Evolutionary conservation across 768 basidiomycete genomes (phyloP), one percentile per base, ranked within the genome.

Genomic region (Cyathus striatus): DNA sequence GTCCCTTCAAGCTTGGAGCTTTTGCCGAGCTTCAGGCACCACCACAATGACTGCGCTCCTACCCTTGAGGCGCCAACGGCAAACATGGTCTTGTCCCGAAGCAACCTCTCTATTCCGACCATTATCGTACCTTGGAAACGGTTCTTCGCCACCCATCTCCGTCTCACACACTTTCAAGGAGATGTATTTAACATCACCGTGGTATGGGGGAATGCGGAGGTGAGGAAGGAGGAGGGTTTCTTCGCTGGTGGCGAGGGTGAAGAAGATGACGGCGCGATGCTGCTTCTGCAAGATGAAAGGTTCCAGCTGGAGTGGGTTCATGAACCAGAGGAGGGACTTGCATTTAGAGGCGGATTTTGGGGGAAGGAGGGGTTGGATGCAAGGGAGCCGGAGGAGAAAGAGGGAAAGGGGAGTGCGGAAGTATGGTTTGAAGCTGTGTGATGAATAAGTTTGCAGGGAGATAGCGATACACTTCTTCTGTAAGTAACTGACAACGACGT

Each of bases 361-460:
- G 69, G 69, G 0, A 65, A 58, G 51, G 63, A 64, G 36, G 68
- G 65, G 0, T 47, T 44, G 0, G 63, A 64, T 38, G 57, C 62
- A 16, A 44, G 45, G 10, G 52, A 54, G 3, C 64, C 65, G 1
- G 51, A 37, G n/a, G 64, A 62, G 1, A 39, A 2, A 6, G n/a
- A n/a, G n/a, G 67, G 61, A 4, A 61, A 61, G 48, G 58, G 56
- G 16, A 52, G 57, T n/a, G 69, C 68, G 5, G 66, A 71, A 43
- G 62, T 69, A 6, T 71, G 69, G 68, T 69, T 71, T 46, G 46
- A 39, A n/a, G n/a, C n/a, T n/a, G n/a, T n/a, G n/a, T n/a, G n/a
- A n/a, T n/a, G n/a, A n/a, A n/a, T n/a, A n/a, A n/a, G n/a, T n/a
- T n/a, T n/a, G n/a, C n/a, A n/a, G n/a, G n/a, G n/a, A n/a, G n/a